Conservation (phyloP, 495 filamentous ascomycete genomes). For the Pseudomonodictys pantanalensis region DNA sequence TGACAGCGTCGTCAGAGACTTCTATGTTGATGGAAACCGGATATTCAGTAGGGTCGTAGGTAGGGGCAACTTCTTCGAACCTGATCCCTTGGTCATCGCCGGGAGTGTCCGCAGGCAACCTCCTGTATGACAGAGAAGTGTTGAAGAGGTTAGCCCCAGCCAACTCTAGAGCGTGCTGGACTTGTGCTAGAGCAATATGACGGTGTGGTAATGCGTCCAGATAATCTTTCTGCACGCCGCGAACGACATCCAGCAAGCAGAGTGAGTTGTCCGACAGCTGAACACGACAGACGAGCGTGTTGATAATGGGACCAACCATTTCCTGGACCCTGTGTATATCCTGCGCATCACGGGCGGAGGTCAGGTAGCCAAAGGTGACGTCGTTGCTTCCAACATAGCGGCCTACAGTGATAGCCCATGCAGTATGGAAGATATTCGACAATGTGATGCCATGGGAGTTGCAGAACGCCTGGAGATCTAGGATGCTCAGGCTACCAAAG, state of each 20-base stretch:
- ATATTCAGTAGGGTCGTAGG: slow-evolving; percentile 28
- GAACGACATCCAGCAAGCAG: slow-evolving; percentile 20
- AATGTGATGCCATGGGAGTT: slow-evolving; percentile 16
- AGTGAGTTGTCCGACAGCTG: slow-evolving; percentile 5
- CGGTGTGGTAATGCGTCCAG: slow-evolving; percentile 18
- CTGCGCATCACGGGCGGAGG: slow-evolving; percentile 21
- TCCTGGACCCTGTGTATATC: slow-evolving; percentile 18
- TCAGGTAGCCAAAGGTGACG: slow-evolving; percentile 31
- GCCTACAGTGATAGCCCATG: slow-evolving; percentile 28
- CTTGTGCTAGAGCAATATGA: slow-evolving; percentile 25
- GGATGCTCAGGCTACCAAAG: slow-evolving; percentile 18
- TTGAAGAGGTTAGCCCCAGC: slow-evolving; percentile 25
- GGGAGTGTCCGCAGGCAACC: slow-evolving; percentile 2
- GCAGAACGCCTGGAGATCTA: slow-evolving; percentile 26
- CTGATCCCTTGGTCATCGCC: neutral
- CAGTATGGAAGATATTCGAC: slow-evolving; percentile 29
- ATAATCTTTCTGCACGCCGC: slow-evolving; percentile 25
- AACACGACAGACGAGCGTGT: slow-evolving; percentile 28
- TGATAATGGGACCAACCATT: slow-evolving; percentile 28
- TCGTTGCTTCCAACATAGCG: slow-evolving; percentile 16
- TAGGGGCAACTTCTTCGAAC: slow-evolving; percentile 11
- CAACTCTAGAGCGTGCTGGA: slow-evolving; percentile 25
- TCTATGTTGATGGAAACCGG: slow-evolving; percentile 45
- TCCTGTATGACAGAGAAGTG: slow-evolving; percentile 28
- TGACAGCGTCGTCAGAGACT: slow-evolving; percentile 43